Percentiles rank a stretch among this genome's conserved stretches.
Conservation (phyloP, 129 eudicot species). For the Smallanthus sonchifolius region DNA sequence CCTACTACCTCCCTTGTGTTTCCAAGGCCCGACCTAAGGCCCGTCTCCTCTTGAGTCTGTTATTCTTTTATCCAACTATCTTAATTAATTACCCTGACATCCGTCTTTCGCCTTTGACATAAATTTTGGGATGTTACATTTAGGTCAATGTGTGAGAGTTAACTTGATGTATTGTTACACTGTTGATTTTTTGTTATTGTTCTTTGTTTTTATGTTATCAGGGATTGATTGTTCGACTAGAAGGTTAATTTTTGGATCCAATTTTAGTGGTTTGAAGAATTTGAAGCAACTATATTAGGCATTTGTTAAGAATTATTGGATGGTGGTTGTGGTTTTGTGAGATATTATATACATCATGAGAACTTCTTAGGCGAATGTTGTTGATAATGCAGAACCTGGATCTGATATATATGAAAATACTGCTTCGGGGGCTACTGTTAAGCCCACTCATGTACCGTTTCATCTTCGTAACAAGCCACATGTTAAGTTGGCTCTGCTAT, state of each 20-base stretch:
- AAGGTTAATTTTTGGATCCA: conserved; percentile 4
- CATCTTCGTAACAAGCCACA: conserved; percentile 73
- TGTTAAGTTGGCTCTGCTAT: conserved; percentile 31
- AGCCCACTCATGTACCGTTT: conserved; percentile 76
- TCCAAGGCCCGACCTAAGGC: too few relatives aligned
- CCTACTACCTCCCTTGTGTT: too few relatives aligned
- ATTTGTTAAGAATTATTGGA: conserved; percentile 1
- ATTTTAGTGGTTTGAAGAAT: conserved; percentile 14
- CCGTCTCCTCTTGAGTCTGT: too few relatives aligned
- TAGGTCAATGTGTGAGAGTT: background rate
- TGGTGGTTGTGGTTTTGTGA: background rate
- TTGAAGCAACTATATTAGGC: background rate
- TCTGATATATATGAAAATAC: conserved; percentile 33
- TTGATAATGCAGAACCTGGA: conserved; percentile 59
- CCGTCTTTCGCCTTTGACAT: too few relatives aligned
- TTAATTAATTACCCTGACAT: too few relatives aligned
- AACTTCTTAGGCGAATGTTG: conserved; percentile 86
- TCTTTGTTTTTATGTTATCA: background rate
- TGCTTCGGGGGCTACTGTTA: conserved; percentile 34
- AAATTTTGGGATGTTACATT: too few relatives aligned
- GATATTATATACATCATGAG: conserved; percentile 34
- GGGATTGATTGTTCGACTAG: conserved; percentile 20
- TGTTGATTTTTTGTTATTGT: background rate
- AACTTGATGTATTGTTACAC: background rate
- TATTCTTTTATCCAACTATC: too few relatives aligned